Percentiles rank a stretch among this genome's conserved stretches.
These are phyloP conservation scores for Chlorencoelia australis DNA, from an alignment of 2,329 filamentous ascomycete species.

Conservation along the genomic window DNA sequence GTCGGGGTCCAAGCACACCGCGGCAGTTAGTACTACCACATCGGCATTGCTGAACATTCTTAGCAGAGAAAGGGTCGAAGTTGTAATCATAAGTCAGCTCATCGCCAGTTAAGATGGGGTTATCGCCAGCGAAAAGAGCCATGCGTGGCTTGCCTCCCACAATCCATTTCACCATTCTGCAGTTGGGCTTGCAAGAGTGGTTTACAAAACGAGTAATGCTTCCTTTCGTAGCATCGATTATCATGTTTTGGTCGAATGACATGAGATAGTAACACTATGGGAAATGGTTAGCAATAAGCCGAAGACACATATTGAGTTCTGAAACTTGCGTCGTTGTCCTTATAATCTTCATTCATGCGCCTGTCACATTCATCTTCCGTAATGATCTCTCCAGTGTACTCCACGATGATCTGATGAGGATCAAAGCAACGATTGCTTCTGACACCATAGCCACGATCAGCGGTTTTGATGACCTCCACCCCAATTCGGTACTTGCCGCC, in stretches of 20 bases:
- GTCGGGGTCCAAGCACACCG: slow-evolving; percentile 52
- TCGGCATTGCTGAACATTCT: slow-evolving; percentile 57
- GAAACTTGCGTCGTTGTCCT: slow-evolving; percentile 70
- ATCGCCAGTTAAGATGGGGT: slow-evolving; percentile 85
- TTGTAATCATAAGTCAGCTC: slow-evolving; percentile 92
- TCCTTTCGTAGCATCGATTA: slow-evolving; percentile 92
- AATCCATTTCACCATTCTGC: slow-evolving; percentile 96
- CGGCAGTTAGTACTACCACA: slow-evolving; percentile 55
- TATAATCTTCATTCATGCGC: slow-evolving; percentile 88
- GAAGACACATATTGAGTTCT: slow-evolving; percentile 5
- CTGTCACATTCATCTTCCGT: slow-evolving; percentile 88
- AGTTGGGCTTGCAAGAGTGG: slow-evolving; percentile 93
- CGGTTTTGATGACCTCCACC: slow-evolving; percentile 88
- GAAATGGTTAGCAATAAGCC: slow-evolving; percentile 10
- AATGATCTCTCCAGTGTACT: slow-evolving; percentile 97
- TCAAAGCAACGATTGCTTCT: slow-evolving; percentile 81
- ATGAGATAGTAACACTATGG: slow-evolving; percentile 90
- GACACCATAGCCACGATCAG: slow-evolving; percentile 81
- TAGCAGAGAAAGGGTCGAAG: slow-evolving; percentile 58
- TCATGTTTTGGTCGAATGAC: slow-evolving; percentile 97
- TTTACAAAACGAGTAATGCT: slow-evolving; percentile 97
- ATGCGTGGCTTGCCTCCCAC: slow-evolving; percentile 89
- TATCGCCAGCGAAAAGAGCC: slow-evolving; percentile 88
- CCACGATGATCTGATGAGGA: slow-evolving; percentile 91
- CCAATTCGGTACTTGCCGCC: slow-evolving; percentile 85